These are phyloP conservation scores for Ehretia macrophylla DNA, from an alignment of 257 asterid genomes.

Conservation along the genomic window DNA sequence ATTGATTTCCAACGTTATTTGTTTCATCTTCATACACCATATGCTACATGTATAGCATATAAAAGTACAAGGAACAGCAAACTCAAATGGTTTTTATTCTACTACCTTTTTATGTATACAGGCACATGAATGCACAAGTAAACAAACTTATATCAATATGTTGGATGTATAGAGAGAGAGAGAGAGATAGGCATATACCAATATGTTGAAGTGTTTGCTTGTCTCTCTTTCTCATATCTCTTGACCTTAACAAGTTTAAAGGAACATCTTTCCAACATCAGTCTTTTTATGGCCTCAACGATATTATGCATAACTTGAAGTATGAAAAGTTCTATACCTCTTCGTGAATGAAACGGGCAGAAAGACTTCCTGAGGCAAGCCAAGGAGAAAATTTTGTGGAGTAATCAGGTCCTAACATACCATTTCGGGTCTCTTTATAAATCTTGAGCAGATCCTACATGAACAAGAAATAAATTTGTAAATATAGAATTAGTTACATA, in stretches of 20 bases:
- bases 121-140: neutral
- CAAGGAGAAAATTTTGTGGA: slow-evolving; percentile 93
- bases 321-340: slow-evolving; percentile 47
- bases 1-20: too few species aligned
- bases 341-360: slow-evolving; percentile 80
- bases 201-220: slow-evolving; percentile 79
- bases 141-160: neutral
- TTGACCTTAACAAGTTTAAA: slow-evolving; percentile 56
- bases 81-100: neutral
- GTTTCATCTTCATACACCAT: too few species aligned
- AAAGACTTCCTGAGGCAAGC: slow-evolving; percentile 93
- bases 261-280: slow-evolving; percentile 15
- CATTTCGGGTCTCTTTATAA: slow-evolving; percentile 88
- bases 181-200: slow-evolving; percentile 42
- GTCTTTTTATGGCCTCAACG: neutral
- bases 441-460: slow-evolving; percentile 60
- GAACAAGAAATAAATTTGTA: slow-evolving; percentile 1
- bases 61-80: neutral
- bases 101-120: neutral
- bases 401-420: slow-evolving; percentile 90
- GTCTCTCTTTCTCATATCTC: slow-evolving; percentile 79
- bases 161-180: neutral
- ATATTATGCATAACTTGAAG: neutral
- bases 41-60: neutral
- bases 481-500: neutral